These are phyloP conservation scores for Zoysia pacifica DNA, from an alignment of 176 grass and related monocot genomes.

Conservation along the genomic window DNA sequence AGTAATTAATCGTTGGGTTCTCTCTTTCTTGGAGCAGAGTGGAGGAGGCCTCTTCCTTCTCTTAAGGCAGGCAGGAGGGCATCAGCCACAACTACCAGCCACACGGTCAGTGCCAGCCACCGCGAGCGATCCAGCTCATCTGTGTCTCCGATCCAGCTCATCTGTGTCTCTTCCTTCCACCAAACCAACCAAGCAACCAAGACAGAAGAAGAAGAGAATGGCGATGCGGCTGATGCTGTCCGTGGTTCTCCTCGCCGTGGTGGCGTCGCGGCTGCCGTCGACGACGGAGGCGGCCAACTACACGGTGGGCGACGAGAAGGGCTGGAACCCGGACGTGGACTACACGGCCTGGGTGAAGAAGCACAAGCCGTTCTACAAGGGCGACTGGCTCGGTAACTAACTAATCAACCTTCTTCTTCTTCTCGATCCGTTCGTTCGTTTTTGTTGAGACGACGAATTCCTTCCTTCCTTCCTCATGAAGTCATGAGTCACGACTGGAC, in stretches of 20 bases:
- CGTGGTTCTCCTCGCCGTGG: neutral
- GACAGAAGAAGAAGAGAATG: neutral
- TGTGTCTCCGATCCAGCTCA: neutral
- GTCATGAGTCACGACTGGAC: too few species aligned
- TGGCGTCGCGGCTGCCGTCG: constrained; percentile 38
- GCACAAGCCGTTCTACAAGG: constrained; percentile 91
- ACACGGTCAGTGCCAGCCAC: neutral
- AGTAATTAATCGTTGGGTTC: neutral
- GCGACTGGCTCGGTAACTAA: constrained; percentile 86
- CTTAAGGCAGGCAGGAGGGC: neutral
- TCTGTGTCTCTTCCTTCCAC: too few species aligned
- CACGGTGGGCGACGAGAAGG: constrained; percentile 88
- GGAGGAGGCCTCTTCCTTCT: neutral
- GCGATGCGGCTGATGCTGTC: constrained; percentile 21
- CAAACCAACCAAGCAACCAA: neutral
- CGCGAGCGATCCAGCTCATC: neutral
- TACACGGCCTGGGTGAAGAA: constrained; percentile 94
- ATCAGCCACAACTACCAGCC: neutral
- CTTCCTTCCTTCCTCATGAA: too few species aligned
- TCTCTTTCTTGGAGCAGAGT: neutral
- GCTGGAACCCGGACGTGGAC: constrained; percentile 92
- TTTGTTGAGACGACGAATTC: too few species aligned
- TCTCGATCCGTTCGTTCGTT: neutral
- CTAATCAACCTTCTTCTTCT: neutral
- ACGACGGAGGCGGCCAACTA: constrained; percentile 57